Evolutionary conservation across 805 yeast genomes (phyloP), one percentile per base, ranked within the genome.

Genomic region (Cyberlindnera maritima): DNA sequence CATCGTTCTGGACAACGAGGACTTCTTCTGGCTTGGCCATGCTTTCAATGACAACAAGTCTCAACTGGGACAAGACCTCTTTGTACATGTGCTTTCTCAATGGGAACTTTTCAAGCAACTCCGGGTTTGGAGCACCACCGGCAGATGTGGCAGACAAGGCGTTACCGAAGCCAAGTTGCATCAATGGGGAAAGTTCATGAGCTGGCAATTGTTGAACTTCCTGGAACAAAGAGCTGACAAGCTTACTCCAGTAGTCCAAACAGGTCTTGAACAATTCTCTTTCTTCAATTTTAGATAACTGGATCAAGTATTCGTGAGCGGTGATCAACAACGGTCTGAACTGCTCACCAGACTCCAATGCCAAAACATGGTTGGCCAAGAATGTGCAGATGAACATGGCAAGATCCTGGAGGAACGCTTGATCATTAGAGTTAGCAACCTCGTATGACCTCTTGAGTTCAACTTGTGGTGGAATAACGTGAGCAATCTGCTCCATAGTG

Each of bases 11-110:
- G 42, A 91, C 97, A 70, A 94, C 81, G 47, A 94, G 76, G 46
- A 94, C 99, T 70, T 94, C 99, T 68, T 94, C 99, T 3, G 99
- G 99, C 66, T 96, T 83, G 1, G 88, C 99, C 99, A 94, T 94
- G 60, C 87, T 87, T 68, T 91, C 98, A 60, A 94, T 94, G 63
- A 94, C 85, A n/a, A 95, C 96, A 50, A 85, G 73, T 68, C 99
- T 81, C 60, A 94, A 75, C 61, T 83, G 83, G 4, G 97, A 83
- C 57, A 94, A 76, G 36, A 94, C 74, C 21, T 79, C 78, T n/a
- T 81, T 72, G 63, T 94, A 94, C 44, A 79, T 79, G 68, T 92
- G 96, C 64, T 85, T 89, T 66, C 97, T 84, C 48, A 92, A 76
- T 9, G 96, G 91, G 65, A 77, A 83, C 58, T 81, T 81, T n/a